phyloP scores from a whole-genome alignment of 805 yeast genomes.

The Candida peoriensis region DNA sequence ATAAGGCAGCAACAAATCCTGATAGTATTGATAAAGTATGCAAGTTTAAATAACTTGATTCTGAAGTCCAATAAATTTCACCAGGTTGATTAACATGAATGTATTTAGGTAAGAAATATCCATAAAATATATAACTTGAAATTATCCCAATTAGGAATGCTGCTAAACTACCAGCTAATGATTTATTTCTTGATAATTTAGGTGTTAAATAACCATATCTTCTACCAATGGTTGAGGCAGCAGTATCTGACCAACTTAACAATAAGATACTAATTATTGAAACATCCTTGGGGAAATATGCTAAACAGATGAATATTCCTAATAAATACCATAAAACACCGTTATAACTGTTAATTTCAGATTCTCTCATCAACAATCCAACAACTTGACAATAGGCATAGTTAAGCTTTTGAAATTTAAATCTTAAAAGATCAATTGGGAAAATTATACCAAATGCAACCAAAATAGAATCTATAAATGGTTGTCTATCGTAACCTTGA shows the following conservation, averaged over 20 bases:
- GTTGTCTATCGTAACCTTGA: conserved; percentile 46
- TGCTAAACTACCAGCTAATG: conserved; percentile 87
- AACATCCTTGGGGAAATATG: conserved; percentile 74
- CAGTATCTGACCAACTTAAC: conserved; percentile 95
- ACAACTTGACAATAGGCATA: conserved; percentile 56
- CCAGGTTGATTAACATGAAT: conserved; percentile 49
- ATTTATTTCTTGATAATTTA: conserved; percentile 65
- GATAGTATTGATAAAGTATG: conserved; percentile 50
- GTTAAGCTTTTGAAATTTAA: conserved; percentile 59
- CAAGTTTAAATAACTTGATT: conserved; percentile 52
- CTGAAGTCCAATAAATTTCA: conserved; percentile 61
- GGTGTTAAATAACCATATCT: conserved; percentile 82
- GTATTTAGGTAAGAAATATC: conserved; percentile 61
- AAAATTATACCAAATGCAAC: conserved; percentile 53
- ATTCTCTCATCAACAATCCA: conserved; percentile 82
- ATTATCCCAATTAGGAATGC: conserved; percentile 72
- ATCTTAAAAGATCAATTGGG: conserved; percentile 61
- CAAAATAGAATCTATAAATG: conserved; percentile 57
- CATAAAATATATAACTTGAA: conserved; percentile 67
- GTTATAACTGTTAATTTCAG: conserved; percentile 66
- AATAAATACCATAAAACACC: conserved; percentile 86
- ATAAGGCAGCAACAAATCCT: conserved; percentile 79
- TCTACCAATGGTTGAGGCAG: conserved; percentile 93
- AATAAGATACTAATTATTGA: conserved; percentile 69
- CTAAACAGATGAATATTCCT: conserved; percentile 71